These are phyloP conservation scores for Cyberlindnera samutprakarnensis DNA, from an alignment of 805 yeast genomes.

Conservation along the genomic window DNA sequence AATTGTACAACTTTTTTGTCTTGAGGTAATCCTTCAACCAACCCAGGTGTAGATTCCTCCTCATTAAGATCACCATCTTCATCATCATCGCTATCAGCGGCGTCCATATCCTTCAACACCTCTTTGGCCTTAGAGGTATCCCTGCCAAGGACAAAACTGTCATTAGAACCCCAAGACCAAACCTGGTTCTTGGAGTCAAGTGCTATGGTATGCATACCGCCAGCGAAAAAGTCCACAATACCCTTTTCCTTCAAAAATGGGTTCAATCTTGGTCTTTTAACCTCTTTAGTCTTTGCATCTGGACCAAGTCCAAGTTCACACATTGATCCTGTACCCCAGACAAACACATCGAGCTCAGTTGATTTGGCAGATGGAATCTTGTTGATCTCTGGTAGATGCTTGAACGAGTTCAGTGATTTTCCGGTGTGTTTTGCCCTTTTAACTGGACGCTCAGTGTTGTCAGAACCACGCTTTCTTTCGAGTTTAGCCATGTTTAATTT, in stretches of 20 bases:
- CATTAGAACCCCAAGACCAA: conserved; percentile 99
- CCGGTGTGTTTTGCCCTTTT: conserved; percentile 23
- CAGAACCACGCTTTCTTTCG: conserved; percentile 21
- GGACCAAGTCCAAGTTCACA: conserved; percentile 98
- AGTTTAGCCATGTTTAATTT: conserved; percentile 23
- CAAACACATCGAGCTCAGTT: conserved; percentile 62
- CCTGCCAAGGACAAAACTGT: conserved; percentile 86
- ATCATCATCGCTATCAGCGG: conserved; percentile 45
- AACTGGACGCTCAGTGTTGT: conserved; percentile 9
- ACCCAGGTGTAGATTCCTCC: conserved; percentile 81
- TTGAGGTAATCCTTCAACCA: conserved; percentile 60
- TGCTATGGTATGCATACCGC: conserved; percentile 93
- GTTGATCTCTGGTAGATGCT: conserved; percentile 20
- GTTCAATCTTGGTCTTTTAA: conserved; percentile 90
- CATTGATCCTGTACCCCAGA: conserved; percentile 97
- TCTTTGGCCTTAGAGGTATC: conserved; percentile 64
- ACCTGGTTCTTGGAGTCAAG: conserved; percentile 65
- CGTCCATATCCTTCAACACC: conserved; percentile 60
- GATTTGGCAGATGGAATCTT: conserved; percentile 18
- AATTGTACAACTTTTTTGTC: conserved; percentile 61
- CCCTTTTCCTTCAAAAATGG: conserved; percentile 65
- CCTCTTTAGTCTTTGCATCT: conserved; percentile 82
- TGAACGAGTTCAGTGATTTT: conserved; percentile 22
- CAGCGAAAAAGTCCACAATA: conserved; percentile 83
- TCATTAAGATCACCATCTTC: conserved; percentile 81